These are phyloP conservation scores for Stephanodiscus minutulus DNA, from an alignment of 108 stramenopile species.

Conservation along the genomic window DNA sequence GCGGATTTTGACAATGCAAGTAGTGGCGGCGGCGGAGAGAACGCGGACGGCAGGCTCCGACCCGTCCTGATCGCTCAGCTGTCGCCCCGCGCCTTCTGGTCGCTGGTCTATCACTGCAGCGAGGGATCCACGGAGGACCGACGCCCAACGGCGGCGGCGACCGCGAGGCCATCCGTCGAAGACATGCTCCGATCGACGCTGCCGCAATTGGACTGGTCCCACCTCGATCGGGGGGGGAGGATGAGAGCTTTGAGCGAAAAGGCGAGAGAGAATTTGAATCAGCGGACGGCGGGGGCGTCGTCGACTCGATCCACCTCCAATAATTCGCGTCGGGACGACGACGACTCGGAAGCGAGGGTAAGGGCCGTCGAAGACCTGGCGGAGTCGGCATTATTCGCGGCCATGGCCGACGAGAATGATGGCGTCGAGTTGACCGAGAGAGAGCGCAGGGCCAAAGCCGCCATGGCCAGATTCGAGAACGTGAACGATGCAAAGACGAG, in stretches of 20 bases:
- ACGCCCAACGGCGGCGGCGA: not conserved
- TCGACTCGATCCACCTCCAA: not conserved
- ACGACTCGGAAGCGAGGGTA: constrained; percentile 44
- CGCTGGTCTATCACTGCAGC: constrained; percentile 52
- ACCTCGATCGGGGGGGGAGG: constrained; percentile 74
- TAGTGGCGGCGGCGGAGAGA: constrained; percentile 9
- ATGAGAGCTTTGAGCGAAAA: constrained; percentile 71
- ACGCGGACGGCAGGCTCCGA: constrained; percentile 55
- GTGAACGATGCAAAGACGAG: constrained; percentile 10
- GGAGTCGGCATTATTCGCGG: constrained; percentile 36
- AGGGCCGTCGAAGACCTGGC: constrained; percentile 46
- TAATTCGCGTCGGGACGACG: constrained; percentile 1
- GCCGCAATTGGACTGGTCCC: constrained; percentile 81
- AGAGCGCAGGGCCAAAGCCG: constrained; percentile 53
- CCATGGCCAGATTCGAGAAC: constrained; percentile 46
- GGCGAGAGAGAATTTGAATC: constrained; percentile 79
- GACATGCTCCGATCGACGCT: constrained; percentile 54
- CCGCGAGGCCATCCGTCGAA: constrained; percentile 36
- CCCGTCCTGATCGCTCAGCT: constrained; percentile 71
- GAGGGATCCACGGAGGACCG: constrained; percentile 11
- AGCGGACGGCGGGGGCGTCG: constrained; percentile 41
- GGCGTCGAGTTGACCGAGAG: constrained; percentile 59
- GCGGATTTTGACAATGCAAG: constrained; percentile 28
- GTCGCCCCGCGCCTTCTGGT: constrained; percentile 81
- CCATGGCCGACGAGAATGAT: constrained; percentile 53